Conservation (phyloP, 108 stramenopile species). For the Fistulifera solaris region DNA sequence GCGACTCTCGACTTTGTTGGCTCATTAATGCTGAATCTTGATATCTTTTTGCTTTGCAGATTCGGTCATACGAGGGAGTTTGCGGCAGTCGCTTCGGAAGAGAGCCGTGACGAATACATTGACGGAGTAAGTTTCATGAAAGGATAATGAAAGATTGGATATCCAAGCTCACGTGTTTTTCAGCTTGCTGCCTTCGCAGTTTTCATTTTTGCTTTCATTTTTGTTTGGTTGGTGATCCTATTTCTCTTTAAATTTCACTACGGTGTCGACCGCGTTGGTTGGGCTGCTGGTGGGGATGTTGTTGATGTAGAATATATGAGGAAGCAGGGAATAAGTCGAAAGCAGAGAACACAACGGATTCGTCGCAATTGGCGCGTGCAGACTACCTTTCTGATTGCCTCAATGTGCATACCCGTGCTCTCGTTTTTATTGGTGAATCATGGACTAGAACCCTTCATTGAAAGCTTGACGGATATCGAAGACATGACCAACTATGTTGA, state of each 20-base stretch:
- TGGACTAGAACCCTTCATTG: constrained; percentile 7
- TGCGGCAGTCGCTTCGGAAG: too few relatives aligned
- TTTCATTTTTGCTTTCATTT: constrained; percentile 4
- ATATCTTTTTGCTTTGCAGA: too few relatives aligned
- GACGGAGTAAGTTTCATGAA: too few relatives aligned
- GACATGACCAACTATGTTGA: constrained; percentile 21
- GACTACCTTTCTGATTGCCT: constrained; percentile 18
- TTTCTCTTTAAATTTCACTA: constrained; percentile 3
- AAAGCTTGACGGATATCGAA: constrained; percentile 13
- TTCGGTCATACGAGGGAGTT: too few relatives aligned
- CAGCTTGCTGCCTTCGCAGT: background rate
- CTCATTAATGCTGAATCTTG: too few relatives aligned
- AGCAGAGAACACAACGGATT: constrained; percentile 14
- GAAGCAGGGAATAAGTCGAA: constrained; percentile 17
- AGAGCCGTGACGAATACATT: too few relatives aligned
- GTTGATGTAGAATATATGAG: constrained; percentile 19
- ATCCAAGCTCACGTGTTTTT: too few relatives aligned
- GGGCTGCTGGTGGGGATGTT: constrained; percentile 34
- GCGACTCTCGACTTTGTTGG: too few relatives aligned
- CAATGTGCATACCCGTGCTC: constrained; percentile 20
- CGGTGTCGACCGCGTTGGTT: constrained; percentile 20
- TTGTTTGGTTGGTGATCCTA: constrained; percentile 1
- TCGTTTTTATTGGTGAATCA: constrained; percentile 21
- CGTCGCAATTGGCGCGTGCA: constrained; percentile 30
- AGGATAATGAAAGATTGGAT: too few relatives aligned